These are phyloP conservation scores for Cryphonectria nitschkei DNA, from an alignment of 2,329 filamentous ascomycete species.

Conservation along the genomic window DNA sequence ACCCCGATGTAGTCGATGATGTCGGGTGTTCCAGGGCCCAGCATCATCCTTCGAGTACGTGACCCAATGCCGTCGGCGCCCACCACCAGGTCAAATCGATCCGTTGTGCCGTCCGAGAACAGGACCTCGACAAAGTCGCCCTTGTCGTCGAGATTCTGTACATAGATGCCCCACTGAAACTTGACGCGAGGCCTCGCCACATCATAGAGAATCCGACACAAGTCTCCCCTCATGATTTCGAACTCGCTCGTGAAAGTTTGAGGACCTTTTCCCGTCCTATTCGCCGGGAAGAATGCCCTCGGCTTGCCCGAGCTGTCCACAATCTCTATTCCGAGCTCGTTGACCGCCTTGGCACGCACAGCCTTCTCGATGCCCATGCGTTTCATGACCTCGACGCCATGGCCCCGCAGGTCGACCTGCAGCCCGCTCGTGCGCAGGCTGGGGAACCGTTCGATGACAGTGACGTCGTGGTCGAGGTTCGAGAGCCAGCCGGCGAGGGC, in stretches of 20 bases:
- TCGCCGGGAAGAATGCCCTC: conserved; percentile 46
- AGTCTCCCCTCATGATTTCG: conserved; percentile 62
- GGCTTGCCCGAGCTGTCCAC: conserved; percentile 43
- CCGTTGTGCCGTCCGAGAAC: conserved; percentile 48
- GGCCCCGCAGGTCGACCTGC: conserved; percentile 58
- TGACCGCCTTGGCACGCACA: conserved; percentile 21
- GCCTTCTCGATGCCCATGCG: conserved; percentile 54
- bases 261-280: conserved; percentile 44
- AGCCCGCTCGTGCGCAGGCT: conserved; percentile 51
- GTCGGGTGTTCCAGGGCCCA: conserved; percentile 33
- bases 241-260: conserved; percentile 57
- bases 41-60: conserved; percentile 48
- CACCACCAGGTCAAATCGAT: conserved; percentile 54
- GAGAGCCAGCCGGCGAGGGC: conserved; percentile 55
- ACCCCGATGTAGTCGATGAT: conserved; percentile 14
- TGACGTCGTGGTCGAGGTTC: conserved; percentile 43
- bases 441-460: conserved; percentile 46
- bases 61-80: conserved; percentile 59
- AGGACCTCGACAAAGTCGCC: conserved; percentile 34
- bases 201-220: conserved; percentile 54
- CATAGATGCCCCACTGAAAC: conserved; percentile 35
- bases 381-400: conserved; percentile 53
- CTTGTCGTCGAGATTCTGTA: conserved; percentile 37
- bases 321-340: conserved; percentile 41
- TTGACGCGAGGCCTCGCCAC: conserved; percentile 32